Evolutionary conservation across 495 filamentous ascomycete genomes (phyloP), one percentile per base, ranked within the genome.

Genomic region (Penicillium coffeae): DNA sequence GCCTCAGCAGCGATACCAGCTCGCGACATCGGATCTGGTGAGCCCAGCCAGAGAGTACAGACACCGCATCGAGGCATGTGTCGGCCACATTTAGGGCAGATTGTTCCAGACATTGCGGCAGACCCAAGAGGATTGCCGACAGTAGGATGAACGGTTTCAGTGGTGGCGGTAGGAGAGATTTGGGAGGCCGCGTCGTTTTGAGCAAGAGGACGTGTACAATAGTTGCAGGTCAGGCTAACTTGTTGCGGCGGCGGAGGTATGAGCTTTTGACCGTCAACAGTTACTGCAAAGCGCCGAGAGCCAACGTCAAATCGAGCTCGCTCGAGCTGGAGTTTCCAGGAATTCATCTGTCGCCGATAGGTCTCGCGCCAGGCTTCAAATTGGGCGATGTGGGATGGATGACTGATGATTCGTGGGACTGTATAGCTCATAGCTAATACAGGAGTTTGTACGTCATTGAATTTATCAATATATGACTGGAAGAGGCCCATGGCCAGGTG

Each of bases 61-160:
- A 97, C 79, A 1, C 87, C 87, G 59, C 93, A 98, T 5, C 94
- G 81, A 3, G 90, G 89, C 62, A 97, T 82, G 51, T 91, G 89
- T 13, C 87, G 79, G 22, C 87, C 89, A 70, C 94, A 98, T 53
- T 81, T 81, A 0, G 89, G 89, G 58, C 93, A 98, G 35, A 86
- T 72, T 3, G 78, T 81, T 8, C 75, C 77, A 12, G 72, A 66
- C 69, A 75, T 68, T 30, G 58, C 47, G 12, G 64, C 45, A 12
- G 66, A 55, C 0, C 65, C 66, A 3, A 73, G 62, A 1, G 70
- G 69, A 20, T 71, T 69, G 14, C 70, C 66, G 0, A 59, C 44
- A 0, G 69, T 72, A 12, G 60, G 51, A 44, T 75, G 72, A 3
- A 69, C 58, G 27, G 62, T 65, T 42, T 72, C 66, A 6, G 54